These are phyloP conservation scores for Boletus reticulatus DNA, from an alignment of 768 basidiomycete genomes.

Conservation along the genomic window DNA sequence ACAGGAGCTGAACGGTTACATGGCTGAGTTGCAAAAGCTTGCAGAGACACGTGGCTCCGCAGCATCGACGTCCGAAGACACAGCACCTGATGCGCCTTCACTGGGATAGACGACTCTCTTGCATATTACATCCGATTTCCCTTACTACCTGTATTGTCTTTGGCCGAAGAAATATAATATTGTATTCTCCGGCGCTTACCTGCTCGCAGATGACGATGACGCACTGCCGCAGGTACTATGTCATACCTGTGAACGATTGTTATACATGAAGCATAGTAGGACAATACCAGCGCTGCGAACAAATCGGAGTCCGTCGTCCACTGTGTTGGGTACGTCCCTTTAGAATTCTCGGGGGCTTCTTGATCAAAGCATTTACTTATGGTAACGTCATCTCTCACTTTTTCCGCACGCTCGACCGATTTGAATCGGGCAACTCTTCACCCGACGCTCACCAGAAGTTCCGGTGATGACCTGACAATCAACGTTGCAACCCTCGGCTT, in stretches of 20 bases:
- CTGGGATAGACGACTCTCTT: conserved; percentile 11
- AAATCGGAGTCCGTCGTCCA: too few species aligned
- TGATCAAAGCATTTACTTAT: too few species aligned
- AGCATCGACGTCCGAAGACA: neutral
- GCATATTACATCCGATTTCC: neutral
- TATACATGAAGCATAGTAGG: neutral
- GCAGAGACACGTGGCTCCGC: conserved; percentile 10
- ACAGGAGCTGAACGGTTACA: conserved; percentile 33
- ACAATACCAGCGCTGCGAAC: too few species aligned
- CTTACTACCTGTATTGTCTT: conserved; percentile 7
- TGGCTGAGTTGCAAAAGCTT: conserved; percentile 29
- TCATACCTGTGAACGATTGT: neutral
- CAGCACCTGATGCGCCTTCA: neutral
- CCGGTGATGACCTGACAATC: neutral
- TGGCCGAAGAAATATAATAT: neutral
- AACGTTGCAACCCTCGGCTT: neutral
- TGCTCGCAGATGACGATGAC: too few species aligned
- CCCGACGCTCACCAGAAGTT: neutral
- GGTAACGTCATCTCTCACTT: too few species aligned
- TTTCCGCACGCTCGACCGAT: neutral
- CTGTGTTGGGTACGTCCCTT: too few species aligned
- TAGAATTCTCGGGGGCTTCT: too few species aligned
- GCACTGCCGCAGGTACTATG: neutral
- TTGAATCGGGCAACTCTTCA: neutral
- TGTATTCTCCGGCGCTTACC: neutral